Evolutionary conservation across 129 eudicot species (phyloP), one percentile per base, ranked within the genome.

Genomic region (Dittrichia graveolens): DNA sequence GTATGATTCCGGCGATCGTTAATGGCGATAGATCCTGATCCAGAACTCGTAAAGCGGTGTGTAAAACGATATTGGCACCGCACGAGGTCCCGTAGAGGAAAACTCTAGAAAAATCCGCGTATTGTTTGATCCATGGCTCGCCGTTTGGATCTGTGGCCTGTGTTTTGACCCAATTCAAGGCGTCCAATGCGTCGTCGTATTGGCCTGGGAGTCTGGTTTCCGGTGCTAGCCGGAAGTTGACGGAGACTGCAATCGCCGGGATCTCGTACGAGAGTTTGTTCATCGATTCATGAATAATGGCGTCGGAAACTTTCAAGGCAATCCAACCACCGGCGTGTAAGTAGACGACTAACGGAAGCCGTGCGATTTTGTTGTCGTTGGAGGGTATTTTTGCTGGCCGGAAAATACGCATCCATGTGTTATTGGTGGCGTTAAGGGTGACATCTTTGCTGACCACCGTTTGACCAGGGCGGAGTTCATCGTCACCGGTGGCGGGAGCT

Each of bases 261-360:
- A 89, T 42, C 50, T 77, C 85, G 10, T 35, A 14, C 1, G 91
- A 60, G 63, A 81, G 64, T 58, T 77, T 75, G 79, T 56, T 81
- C 76, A 83, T 77, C 5, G 72, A 56, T 11, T 83, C 87, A 40
- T 92, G 88, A 41, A 61, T 66, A 8, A 82, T 16, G 8, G 38
- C 79, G 54, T 81, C 83, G 5, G 83, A 62, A 1, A 79, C 88
- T 35, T 70, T 69, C 69, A 78, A 72, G 6, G 57, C 52, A 5
- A 89, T 80, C 81, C 84, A 86, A 18, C 86, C 88, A 15, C 95
- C 97, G 3, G 78, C 77, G 42, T 89, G 98, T 80, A 87, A 88
- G 82, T 62, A 84, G 3, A 89, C 8, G 8, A 89, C 45, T n/a
- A 93, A 61, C 8, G 98, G 98, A 50, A 90, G 86, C 56, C 72